A percentile compares a stretch with the other conserved stretches of the same genome.
Conservation (phyloP, 2,329 filamentous ascomycete genomes). For the Biscogniauxia marginata region DNA sequence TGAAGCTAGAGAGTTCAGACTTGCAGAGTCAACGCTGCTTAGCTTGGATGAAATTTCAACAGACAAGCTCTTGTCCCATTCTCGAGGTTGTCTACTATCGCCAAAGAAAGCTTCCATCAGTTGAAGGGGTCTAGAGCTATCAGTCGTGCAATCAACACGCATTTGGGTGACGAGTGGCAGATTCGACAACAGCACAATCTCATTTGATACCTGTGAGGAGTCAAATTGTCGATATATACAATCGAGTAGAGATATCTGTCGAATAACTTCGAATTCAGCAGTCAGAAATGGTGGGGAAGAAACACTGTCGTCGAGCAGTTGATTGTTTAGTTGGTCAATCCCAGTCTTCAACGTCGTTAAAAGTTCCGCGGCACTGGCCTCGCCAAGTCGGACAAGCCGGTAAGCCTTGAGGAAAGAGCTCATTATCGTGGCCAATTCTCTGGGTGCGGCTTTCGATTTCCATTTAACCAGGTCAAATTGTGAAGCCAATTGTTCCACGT, state of each 20-base stretch:
- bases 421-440: conserved; percentile 53
- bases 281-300: conserved; percentile 48
- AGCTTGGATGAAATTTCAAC: conserved; percentile 56
- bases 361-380: conserved; percentile 44
- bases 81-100: conserved; percentile 11
- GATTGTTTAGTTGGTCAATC: conserved; percentile 51
- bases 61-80: conserved; percentile 47
- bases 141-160: conserved; percentile 38
- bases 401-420: conserved; percentile 56
- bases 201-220: conserved; percentile 28
- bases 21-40: conserved; percentile 49
- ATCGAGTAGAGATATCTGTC: conserved; percentile 51
- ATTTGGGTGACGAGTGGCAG: conserved; percentile 44
- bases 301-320: conserved; percentile 37
- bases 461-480: conserved; percentile 62
- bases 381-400: conserved; percentile 48
- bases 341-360: conserved; percentile 50
- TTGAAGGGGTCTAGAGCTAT: conserved; percentile 43
- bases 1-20: conserved; percentile 58
- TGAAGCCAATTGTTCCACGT: conserved; percentile 55
- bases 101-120: conserved; percentile 47
- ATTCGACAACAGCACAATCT: conserved; percentile 50
- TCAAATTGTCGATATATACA: conserved; percentile 21
- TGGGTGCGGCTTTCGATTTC: conserved; percentile 52
- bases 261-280: conserved; percentile 55